Conservation (phyloP, 176 grass and related monocot genomes). For the Phoenix roebelenii region DNA sequence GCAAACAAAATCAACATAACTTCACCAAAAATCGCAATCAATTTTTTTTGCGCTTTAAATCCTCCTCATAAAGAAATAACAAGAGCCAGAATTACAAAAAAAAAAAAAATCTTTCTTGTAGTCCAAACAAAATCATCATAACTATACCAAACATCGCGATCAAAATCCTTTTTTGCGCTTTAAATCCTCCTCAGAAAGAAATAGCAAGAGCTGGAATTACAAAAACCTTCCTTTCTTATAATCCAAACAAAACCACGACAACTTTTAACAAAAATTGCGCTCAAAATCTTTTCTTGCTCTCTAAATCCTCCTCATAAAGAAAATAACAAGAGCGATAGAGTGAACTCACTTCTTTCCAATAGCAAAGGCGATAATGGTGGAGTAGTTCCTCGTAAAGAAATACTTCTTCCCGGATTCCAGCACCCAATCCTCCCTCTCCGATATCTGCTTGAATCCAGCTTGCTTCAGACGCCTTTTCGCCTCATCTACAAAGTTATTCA, state of each 20-base stretch:
- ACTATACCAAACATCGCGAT: no score
- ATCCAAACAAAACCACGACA: background rate
- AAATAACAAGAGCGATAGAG: no score
- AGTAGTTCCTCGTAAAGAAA: conserved; percentile 92
- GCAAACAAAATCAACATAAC: no score
- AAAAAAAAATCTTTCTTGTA: conserved; percentile 13
- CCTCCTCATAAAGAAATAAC: no score
- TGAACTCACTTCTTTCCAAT: conserved; percentile 61
- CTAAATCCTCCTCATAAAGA: no score
- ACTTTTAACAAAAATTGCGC: no score
- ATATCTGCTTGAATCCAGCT: conserved; percentile 65
- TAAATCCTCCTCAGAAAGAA: no score
- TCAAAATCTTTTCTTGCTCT: no score
- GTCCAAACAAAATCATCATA: background rate
- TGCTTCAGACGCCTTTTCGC: conserved; percentile 62
- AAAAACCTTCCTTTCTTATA: conserved; percentile 14
- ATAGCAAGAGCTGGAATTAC: conserved; percentile 22
- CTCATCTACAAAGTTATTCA: conserved; percentile 28
- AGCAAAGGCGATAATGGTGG: conserved; percentile 80
- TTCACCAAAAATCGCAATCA: no score
- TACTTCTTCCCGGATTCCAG: conserved; percentile 71
- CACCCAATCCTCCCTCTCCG: conserved; percentile 79
- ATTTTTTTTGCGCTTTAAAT: no score
- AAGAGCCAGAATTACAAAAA: conserved; percentile 19
- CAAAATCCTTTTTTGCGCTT: no score